Percentiles rank a stretch among this genome's conserved stretches.
Conservation (phyloP, 2,329 filamentous ascomycete species). For the Diplodia mutila region DNA sequence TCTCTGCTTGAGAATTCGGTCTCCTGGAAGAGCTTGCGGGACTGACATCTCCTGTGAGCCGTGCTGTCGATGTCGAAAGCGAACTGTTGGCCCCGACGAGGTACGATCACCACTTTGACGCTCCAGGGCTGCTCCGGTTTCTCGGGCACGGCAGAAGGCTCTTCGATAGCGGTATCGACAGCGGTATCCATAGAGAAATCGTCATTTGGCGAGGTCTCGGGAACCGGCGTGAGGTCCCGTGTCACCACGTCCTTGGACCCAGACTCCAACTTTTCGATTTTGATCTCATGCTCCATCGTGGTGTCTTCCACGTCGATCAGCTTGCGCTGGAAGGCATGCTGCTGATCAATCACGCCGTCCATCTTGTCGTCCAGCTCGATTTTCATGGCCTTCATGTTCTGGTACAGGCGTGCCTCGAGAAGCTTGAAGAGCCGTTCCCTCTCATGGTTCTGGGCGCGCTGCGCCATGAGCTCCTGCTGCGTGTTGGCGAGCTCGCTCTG, state of each 20-base stretch:
- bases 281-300: conserved; percentile 45
- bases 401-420: conserved; percentile 42
- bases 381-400: conserved; percentile 44
- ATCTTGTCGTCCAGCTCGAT: conserved; percentile 46
- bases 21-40: conserved; percentile 45
- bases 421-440: conserved; percentile 39
- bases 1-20: conserved; percentile 43
- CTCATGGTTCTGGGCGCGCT: conserved; percentile 40
- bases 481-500: conserved; percentile 35
- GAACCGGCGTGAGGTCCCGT: conserved; percentile 18
- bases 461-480: conserved; percentile 34
- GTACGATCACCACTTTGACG: conserved; percentile 44
- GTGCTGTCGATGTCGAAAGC: conserved; percentile 45
- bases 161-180: conserved; percentile 29
- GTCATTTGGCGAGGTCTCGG: conserved; percentile 4
- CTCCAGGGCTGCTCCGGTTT: conserved; percentile 43
- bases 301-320: conserved; percentile 45
- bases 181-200: conserved; percentile 27
- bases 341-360: conserved; percentile 46
- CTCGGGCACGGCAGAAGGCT: conserved; percentile 34
- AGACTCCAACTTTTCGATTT: conserved; percentile 42
- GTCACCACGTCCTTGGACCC: conserved; percentile 26
- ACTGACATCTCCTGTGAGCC: conserved; percentile 43
- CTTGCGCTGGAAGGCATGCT: conserved; percentile 43
- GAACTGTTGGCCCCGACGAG: conserved; percentile 41